Conservation (phyloP, 108 stramenopile species). For the Bacterosira constricta region DNA sequence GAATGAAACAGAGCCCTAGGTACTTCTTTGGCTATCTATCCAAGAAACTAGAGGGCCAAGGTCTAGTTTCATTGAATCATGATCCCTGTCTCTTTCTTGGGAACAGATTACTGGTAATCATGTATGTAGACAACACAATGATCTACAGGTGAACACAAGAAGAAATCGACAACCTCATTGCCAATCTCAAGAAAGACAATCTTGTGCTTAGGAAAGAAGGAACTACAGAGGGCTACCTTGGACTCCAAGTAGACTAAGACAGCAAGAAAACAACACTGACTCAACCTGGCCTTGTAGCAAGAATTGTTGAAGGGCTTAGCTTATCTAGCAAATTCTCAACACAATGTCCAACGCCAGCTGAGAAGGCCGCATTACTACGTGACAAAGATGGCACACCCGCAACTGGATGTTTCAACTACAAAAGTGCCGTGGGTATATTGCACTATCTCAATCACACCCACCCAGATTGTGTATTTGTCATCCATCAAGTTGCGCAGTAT, state of each 20-base stretch:
- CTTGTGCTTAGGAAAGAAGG: not conserved
- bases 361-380: not conserved
- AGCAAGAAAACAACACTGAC: conserved; percentile 6
- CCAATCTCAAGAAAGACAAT: not conserved
- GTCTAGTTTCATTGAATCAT: conserved; percentile 6
- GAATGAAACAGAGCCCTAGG: conserved; percentile 20
- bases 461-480: conserved; percentile 30
- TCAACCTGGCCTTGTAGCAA: conserved; percentile 53
- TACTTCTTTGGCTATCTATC: conserved; percentile 38
- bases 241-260: not conserved
- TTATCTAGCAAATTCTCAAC: conserved; percentile 1
- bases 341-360: not conserved
- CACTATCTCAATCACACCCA: conserved; percentile 8
- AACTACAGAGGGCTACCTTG: conserved; percentile 19
- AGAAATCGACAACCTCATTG: not conserved
- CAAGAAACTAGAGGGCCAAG: conserved; percentile 4
- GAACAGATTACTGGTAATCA: conserved; percentile 16
- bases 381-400: not conserved
- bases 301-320: conserved; percentile 54
- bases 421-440: not conserved
- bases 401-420: not conserved
- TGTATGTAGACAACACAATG: conserved; percentile 55
- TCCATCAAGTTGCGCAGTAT: conserved; percentile 23
- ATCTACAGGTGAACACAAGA: not conserved
- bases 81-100: conserved; percentile 53